These are phyloP conservation scores for Chrysosporium queenslandicum DNA, from an alignment of 2,329 filamentous ascomycete species.

Conservation along the genomic window DNA sequence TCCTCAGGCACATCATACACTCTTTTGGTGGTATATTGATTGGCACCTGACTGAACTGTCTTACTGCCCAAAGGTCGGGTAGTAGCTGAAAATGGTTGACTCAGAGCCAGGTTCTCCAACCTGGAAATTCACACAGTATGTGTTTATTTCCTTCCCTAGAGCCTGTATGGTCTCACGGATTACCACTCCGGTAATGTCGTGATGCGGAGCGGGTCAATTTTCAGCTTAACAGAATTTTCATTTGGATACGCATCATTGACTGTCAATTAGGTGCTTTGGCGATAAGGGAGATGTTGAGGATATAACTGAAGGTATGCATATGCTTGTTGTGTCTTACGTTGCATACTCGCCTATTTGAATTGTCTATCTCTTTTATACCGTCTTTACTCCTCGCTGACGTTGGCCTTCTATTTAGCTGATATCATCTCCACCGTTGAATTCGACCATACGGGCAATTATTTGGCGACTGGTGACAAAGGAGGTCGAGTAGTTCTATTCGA, in stretches of 20 bases:
- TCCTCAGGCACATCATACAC: background rate
- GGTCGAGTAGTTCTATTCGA: slow-evolving; percentile 45
- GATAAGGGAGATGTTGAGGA: slow-evolving; percentile 99
- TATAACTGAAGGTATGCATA: slow-evolving; percentile 77
- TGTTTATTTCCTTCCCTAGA: slow-evolving; percentile 22
- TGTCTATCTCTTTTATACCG: background rate
- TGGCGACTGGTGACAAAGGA: slow-evolving; percentile 45
- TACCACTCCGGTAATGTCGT: background rate
- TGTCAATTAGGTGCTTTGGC: slow-evolving; percentile 71
- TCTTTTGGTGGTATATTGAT: background rate
- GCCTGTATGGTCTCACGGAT: slow-evolving; percentile 4
- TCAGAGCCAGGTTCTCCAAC: slow-evolving; percentile 87
- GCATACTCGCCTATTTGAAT: background rate
- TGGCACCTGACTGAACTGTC: slow-evolving; percentile 17
- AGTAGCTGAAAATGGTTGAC: slow-evolving; percentile 74
- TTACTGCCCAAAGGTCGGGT: slow-evolving; percentile 23
- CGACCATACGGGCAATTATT: slow-evolving; percentile 44
- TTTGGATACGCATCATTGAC: slow-evolving; percentile 11
- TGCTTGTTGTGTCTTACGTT: background rate
- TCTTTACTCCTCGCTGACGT: slow-evolving; percentile 10
- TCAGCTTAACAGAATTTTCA: background rate
- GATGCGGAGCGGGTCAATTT: no score
- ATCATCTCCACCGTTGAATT: slow-evolving; percentile 46
- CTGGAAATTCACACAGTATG: slow-evolving; percentile 99
- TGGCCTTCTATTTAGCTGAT: slow-evolving; percentile 31